Evolutionary conservation across 495 filamentous ascomycete species (phyloP).

Genomic region (Tuber indicum): DNA sequence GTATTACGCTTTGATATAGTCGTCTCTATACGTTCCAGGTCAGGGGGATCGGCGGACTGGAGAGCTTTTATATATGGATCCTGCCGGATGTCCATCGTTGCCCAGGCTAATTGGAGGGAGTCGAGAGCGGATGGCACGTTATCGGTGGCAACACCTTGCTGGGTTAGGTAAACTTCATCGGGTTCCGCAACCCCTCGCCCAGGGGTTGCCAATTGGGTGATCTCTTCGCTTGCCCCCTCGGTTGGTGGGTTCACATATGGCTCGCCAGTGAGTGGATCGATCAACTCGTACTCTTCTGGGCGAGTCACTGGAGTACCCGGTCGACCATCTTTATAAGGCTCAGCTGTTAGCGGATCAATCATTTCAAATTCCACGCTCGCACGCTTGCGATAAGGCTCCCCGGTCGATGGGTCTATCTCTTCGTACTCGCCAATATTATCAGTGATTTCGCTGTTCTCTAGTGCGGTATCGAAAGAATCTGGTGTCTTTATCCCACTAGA

Average conservation of each 20-base stretch:
- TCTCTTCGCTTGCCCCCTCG: neutral
- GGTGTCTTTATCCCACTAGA: slow-evolving; percentile 9
- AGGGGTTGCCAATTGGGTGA: neutral
- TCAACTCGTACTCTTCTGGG: slow-evolving; percentile 29
- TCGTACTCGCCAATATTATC: slow-evolving; percentile 20
- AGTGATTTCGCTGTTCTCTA: neutral
- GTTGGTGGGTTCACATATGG: slow-evolving; percentile 3
- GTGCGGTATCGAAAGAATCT: neutral
- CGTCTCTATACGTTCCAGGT: slow-evolving; percentile 45
- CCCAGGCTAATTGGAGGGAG: slow-evolving; percentile 42
- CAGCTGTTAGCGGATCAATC: slow-evolving; percentile 36
- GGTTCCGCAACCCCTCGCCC: neutral
- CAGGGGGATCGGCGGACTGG: slow-evolving; percentile 41
- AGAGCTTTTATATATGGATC: slow-evolving; percentile 67
- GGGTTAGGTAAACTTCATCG: neutral
- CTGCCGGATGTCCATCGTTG: slow-evolving; percentile 53
- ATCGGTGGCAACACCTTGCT: neutral
- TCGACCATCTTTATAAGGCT: slow-evolving; percentile 10
- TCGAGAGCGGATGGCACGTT: slow-evolving; percentile 12
- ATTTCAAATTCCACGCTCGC: slow-evolving; percentile 17
- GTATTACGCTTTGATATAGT: slow-evolving; percentile 53
- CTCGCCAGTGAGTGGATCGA: slow-evolving; percentile 27
- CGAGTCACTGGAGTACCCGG: neutral
- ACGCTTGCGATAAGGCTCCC: slow-evolving; percentile 1
- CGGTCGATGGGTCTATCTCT: slow-evolving; percentile 31